Percentiles rank a stretch among this genome's conserved stretches.
phyloP scores from a whole-genome alignment of 768 basidiomycete species.

The Trametes elegans region DNA sequence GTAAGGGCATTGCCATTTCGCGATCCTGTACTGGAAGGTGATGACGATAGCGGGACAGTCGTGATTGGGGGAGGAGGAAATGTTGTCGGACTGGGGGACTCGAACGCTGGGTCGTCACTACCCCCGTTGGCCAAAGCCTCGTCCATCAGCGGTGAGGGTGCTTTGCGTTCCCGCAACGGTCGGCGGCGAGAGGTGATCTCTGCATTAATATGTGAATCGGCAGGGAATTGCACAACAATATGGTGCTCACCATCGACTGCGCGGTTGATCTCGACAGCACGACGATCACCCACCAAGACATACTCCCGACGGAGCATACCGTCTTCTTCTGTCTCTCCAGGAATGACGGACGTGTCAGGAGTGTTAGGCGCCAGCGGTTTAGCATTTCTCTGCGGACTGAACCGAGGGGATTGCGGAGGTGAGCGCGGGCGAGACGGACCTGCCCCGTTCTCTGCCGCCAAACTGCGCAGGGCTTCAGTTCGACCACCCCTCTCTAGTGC shows the following conservation, averaged over 20 bases:
- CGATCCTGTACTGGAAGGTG: conserved; percentile 58
- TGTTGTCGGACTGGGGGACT: conserved; percentile 37
- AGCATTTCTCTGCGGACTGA: neutral
- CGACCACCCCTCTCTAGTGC: too few species aligned
- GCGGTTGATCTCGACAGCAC: conserved; percentile 88
- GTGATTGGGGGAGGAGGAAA: conserved; percentile 66
- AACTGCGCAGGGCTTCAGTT: too few species aligned
- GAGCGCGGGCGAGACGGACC: conserved; percentile 12
- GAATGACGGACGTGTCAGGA: conserved; percentile 66
- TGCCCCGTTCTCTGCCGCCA: neutral
- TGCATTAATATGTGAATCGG: conserved; percentile 27
- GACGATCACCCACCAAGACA: conserved; percentile 87
- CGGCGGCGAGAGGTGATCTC: conserved; percentile 64
- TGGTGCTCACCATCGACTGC: conserved; percentile 78
- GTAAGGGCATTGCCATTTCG: conserved; percentile 77
- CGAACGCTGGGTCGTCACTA: conserved; percentile 34
- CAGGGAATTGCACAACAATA: neutral
- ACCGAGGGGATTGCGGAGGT: neutral
- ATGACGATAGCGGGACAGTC: conserved; percentile 56
- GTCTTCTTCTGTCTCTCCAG: conserved; percentile 84
- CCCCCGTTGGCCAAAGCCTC: conserved; percentile 35
- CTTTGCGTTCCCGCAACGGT: conserved; percentile 56
- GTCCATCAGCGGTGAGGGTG: conserved; percentile 47
- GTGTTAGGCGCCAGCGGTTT: conserved; percentile 49
- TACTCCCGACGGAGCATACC: conserved; percentile 83